Base-by-base conservation (phyloP, 2,329 filamentous ascomycete species). In the Colletotrichum trifolii region DNA sequence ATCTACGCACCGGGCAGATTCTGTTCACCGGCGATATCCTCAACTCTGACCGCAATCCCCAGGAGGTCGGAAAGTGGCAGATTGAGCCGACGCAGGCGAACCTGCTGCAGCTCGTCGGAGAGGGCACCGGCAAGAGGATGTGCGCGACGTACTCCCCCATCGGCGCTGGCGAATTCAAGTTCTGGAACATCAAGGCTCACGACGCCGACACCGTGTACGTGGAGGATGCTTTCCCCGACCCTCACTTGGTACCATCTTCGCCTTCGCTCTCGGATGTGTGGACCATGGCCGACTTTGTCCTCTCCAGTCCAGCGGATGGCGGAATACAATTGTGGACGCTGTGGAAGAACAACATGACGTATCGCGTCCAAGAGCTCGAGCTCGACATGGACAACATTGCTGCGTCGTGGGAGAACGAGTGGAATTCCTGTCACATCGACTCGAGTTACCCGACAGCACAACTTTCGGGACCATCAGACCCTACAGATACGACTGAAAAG, bases 161-260 rank as follows among this genome's bases (percentile, higher is more conserved):
- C 68, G 91, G 94, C 36, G 87, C 89, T 45, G 92, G 96, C 40
- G 91, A 95, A 74, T 98, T 99, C 84, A 98, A 97, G 76, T 94
- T 99, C 74, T 99, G 94, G 93, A 84, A 81, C 69, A 78, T 88
- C n/a, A 87, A 87, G 57, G 86, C 91, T 15, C 87, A 89, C 69
- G 87, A 89, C 57, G 85, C 85, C 70, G 83, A 91, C 71, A 82
- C 80, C 2, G 75, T 93, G 17, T 83, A 89, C 8, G 82, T 96
- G 12, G 85, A 88, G 67, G 93, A 96, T 70, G 80, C 93, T 25
- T 94, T 92, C 70, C 86, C 91, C 0, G 82, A 85, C 10, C 73
- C 80, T 8, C 81, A 84, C 11, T 81, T 96, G 38, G 83, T 90
- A 34, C 91, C 94, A 2, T 87, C 87, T 65, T 89, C 84, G 73